These are phyloP conservation scores for Lactarius quietus DNA, from an alignment of 768 basidiomycete genomes.

Conservation along the genomic window DNA sequence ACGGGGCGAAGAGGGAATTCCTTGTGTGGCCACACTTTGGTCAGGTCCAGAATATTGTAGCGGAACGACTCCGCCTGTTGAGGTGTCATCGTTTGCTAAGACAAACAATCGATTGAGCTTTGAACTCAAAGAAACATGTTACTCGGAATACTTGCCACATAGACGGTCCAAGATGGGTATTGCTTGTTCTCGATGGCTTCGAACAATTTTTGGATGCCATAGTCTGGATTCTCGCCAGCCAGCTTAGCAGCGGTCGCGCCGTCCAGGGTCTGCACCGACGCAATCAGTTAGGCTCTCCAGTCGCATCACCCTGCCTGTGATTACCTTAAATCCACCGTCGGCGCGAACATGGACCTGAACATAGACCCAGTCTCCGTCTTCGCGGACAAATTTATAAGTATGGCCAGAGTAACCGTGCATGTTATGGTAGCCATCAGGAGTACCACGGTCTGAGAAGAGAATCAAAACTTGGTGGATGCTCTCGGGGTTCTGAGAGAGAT, in stretches of 20 bases:
- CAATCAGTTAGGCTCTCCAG: not conserved
- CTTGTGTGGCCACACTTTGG: slow-evolving; percentile 87
- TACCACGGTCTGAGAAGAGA: slow-evolving; percentile 92
- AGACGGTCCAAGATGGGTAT: slow-evolving; percentile 86
- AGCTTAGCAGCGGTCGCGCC: slow-evolving; percentile 60
- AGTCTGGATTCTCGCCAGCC: slow-evolving; percentile 78
- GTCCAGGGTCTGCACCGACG: slow-evolving; percentile 56
- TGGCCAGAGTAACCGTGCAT: slow-evolving; percentile 94
- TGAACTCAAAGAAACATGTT: no score
- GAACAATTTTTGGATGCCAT: slow-evolving; percentile 73
- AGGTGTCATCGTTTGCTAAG: slow-evolving; percentile 86
- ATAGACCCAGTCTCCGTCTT: slow-evolving; percentile 80
- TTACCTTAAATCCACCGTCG: slow-evolving; percentile 79
- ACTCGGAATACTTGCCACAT: slow-evolving; percentile 52
- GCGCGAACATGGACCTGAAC: slow-evolving; percentile 79
- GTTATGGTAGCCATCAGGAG: slow-evolving; percentile 83
- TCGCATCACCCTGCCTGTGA: slow-evolving; percentile 8
- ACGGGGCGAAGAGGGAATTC: slow-evolving; percentile 86
- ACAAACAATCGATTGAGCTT: slow-evolving; percentile 21
- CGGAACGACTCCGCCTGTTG: slow-evolving; percentile 88
- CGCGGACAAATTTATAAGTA: slow-evolving; percentile 85
- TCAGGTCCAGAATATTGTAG: slow-evolving; percentile 88
- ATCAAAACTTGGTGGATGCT: slow-evolving; percentile 88
- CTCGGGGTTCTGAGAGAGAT: slow-evolving; percentile 83
- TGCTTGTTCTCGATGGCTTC: slow-evolving; percentile 79